Percentiles rank a stretch among this genome's conserved stretches.
phyloP scores from a whole-genome alignment of 306 rosid genomes.

The Lotus japonicus region DNA sequence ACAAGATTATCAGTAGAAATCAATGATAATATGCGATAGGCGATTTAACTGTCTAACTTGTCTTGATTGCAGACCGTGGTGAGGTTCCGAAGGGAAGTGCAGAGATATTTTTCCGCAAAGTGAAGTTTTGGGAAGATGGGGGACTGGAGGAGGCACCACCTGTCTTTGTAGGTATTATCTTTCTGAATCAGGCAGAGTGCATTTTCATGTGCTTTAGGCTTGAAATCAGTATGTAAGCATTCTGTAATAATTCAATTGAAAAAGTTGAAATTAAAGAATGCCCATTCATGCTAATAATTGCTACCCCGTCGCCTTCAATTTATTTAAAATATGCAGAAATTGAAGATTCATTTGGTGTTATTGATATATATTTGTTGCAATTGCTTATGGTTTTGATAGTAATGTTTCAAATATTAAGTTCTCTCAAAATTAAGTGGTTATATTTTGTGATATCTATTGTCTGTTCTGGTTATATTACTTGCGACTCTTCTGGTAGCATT shows the following conservation, averaged over 20 bases:
- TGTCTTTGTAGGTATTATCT: slow-evolving; percentile 95
- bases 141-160: slow-evolving; percentile 87
- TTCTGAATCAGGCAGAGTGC: slow-evolving; percentile 40
- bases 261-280: background rate
- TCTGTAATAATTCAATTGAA: background rate
- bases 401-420: background rate
- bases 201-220: slow-evolving; percentile 6
- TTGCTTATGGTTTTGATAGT: background rate
- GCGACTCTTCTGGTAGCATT: background rate
- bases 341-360: background rate
- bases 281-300: background rate
- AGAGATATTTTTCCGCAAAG: slow-evolving; percentile 82
- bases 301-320: background rate
- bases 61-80: slow-evolving; percentile 56
- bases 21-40: background rate
- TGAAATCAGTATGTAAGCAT: background rate
- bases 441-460: too few species aligned
- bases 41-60: too few species aligned
- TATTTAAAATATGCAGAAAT: background rate
- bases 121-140: slow-evolving; percentile 83
- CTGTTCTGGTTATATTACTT: slow-evolving; percentile 1
- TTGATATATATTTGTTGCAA: background rate
- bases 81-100: slow-evolving; percentile 68
- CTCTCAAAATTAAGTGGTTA: background rate
- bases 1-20: background rate